These are phyloP conservation scores for Syzygium aromaticum DNA, from an alignment of 345 rosid genomes.

Conservation along the genomic window DNA sequence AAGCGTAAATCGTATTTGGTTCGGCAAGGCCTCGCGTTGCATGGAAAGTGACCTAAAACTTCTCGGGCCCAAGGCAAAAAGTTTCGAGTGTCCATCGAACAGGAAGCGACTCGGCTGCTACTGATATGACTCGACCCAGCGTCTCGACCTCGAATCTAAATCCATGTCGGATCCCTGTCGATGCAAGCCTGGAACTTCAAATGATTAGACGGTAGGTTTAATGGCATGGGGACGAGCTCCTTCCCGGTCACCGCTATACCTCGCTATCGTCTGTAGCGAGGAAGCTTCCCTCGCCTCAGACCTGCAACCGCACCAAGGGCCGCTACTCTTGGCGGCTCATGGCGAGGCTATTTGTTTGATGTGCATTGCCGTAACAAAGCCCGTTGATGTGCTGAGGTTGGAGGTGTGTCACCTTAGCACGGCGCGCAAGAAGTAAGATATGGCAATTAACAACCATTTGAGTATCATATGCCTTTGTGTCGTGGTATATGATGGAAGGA, in stretches of 20 bases:
- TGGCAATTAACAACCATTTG: not conserved
- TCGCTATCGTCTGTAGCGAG: not conserved
- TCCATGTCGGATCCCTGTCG: not conserved
- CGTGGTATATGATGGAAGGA: not conserved
- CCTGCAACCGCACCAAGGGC: no score
- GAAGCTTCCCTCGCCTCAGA: not conserved
- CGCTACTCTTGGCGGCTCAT: rapidly evolving
- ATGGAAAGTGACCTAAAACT: not conserved
- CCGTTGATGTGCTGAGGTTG: not conserved
- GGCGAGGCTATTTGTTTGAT: not conserved
- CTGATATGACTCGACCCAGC: not conserved
- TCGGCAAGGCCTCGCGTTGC: not conserved
- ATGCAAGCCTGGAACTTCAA: not conserved
- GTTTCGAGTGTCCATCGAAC: not conserved
- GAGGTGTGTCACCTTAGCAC: not conserved
- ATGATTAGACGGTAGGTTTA: not conserved
- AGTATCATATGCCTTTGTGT: not conserved
- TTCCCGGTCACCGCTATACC: not conserved
- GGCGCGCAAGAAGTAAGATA: not conserved
- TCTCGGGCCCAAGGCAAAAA: not conserved
- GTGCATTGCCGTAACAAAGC: not conserved
- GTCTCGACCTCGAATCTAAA: not conserved
- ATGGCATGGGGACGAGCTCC: not conserved
- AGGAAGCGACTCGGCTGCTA: not conserved
- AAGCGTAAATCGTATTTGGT: not conserved